Evolutionary conservation across 1,284 basidiomycete genomes (phyloP).

Genomic region (Phellinidium pouzarii): DNA sequence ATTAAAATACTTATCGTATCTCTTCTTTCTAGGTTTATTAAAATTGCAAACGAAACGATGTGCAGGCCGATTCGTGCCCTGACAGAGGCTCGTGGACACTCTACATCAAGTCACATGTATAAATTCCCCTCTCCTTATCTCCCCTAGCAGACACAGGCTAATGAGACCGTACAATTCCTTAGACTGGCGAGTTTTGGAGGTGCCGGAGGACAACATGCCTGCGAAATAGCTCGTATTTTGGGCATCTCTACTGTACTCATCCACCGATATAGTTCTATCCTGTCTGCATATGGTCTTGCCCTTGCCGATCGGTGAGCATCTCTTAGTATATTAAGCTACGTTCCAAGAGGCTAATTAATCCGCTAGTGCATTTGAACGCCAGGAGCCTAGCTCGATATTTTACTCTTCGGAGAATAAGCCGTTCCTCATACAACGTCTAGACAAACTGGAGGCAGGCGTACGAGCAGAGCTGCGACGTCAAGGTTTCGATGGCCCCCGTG

Average conservation of each 20-base stretch:
- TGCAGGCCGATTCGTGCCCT: constrained; percentile 86
- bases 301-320: constrained; percentile 71
- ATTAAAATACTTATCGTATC: no score
- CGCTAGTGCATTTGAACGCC: constrained; percentile 70
- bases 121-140: constrained; percentile 22
- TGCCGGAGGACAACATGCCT: constrained; percentile 89
- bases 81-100: constrained; percentile 86
- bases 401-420: constrained; percentile 52
- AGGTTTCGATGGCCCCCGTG: constrained; percentile 69
- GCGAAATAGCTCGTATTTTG: constrained; percentile 76
- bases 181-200: constrained; percentile 87
- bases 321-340: neutral
- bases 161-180: no score
- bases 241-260: constrained; percentile 83
- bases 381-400: constrained; percentile 79
- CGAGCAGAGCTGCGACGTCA: constrained; percentile 62
- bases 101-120: constrained; percentile 76
- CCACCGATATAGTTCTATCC: constrained; percentile 79
- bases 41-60: constrained; percentile 94
- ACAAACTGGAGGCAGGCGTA: constrained; percentile 62
- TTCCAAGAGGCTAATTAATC: neutral
- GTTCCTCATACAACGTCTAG: constrained; percentile 55
- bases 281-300: constrained; percentile 87
- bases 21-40: constrained; percentile 73
- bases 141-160: no score